Percentiles rank a stretch among this genome's conserved stretches.
phyloP scores from a whole-genome alignment of 495 filamentous ascomycete species.

The Neurospora sp. region DNA sequence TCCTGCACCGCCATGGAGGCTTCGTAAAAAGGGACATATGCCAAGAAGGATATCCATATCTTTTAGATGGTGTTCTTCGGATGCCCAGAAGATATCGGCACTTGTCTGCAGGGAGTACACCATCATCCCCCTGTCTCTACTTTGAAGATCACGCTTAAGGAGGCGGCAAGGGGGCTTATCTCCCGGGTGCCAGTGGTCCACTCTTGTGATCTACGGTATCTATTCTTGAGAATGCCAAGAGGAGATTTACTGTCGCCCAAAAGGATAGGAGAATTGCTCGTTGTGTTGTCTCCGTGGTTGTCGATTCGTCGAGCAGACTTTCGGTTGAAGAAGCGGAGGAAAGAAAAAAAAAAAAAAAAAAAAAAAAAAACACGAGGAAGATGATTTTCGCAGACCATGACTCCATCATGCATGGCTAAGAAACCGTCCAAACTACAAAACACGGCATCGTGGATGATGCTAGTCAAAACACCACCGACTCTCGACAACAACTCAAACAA shows the following conservation, averaged over 20 bases:
- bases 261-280: neutral
- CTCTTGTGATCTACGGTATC: neutral
- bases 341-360: neutral
- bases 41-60: neutral
- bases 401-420: neutral
- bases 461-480: neutral
- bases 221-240: neutral
- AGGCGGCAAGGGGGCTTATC: neutral
- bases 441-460: neutral
- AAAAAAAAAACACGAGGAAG: no score
- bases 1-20: neutral
- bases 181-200: neutral
- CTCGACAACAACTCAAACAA: neutral
- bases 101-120: neutral
- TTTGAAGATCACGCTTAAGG: neutral
- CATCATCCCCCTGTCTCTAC: neutral
- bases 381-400: neutral
- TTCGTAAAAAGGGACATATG: neutral
- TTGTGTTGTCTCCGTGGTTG: neutral
- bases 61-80: neutral
- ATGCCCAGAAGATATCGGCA: neutral
- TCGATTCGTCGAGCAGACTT: neutral
- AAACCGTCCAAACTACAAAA: neutral
- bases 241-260: neutral
- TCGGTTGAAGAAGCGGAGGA: neutral